Base-by-base conservation (phyloP, 2,329 filamentous ascomycete species). In the Amylocarpus encephaloides region DNA sequence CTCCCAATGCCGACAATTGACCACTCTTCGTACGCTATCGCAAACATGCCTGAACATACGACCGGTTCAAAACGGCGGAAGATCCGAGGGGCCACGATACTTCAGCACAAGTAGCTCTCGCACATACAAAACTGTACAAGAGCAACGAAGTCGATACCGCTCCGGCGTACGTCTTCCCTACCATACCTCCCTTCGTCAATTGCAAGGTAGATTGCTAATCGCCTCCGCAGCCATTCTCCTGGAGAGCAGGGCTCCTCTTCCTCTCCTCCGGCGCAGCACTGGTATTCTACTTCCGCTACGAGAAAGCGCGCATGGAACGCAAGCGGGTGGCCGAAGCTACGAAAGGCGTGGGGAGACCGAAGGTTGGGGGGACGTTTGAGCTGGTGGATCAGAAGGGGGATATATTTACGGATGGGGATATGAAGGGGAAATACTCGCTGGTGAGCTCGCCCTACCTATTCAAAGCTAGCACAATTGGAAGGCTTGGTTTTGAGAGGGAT, bases 201-300 rank as follows among this genome's bases (percentile, higher is more conserved):
- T n/a, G n/a, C 9, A 35, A n/a, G 15, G 15, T 12, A 13, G 6
- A 29, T 29, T 12, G 15, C 30, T 16, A 48, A 42, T 34, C 16
- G 29, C n/a, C n/a, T n/a, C n/a, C n/a, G n/a, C 13, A 90, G 85
- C 93, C 93, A 29, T 97, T 98, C 73, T 95, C 91, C 48, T 91
- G 88, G 82, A 92, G 89, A 71, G 86, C 92, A 30, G 92, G 89
- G 15, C 61, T 90, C 45, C 77, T 98, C 56, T 97, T 98, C 73
- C 76, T 97, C 57, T 66, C 78, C 42, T 86, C 90, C 2, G 90
- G 88, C 60, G 83, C 73, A 11, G 85, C 82, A 26, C 76, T 98
- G 63, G 83, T 90, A 53, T 80, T 88, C 70, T 98, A 97, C 68
- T 97, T 98, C 70, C 88, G 91, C 64, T 82, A 83, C 62, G 93